Percentiles rank a stretch among this genome's conserved stretches.
These are phyloP conservation scores for Bothriochloa decipiens DNA, from an alignment of 176 grass and related monocot genomes.

Conservation along the genomic window DNA sequence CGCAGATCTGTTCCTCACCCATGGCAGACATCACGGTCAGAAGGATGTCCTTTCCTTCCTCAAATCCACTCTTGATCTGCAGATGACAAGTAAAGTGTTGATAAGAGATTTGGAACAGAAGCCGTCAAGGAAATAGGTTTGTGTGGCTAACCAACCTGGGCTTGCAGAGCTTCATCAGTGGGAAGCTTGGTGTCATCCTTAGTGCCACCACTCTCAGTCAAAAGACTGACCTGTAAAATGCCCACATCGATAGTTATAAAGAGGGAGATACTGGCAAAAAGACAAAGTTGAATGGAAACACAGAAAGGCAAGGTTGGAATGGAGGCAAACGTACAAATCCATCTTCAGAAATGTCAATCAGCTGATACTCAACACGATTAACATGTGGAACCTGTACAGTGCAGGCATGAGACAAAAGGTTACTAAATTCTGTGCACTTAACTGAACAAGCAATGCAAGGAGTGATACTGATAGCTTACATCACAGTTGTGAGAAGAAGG, in stretches of 20 bases:
- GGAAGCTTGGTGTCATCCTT: constrained; percentile 67
- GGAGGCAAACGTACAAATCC: constrained; percentile 49
- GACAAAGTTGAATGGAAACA: background rate
- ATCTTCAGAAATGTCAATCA: constrained; percentile 68
- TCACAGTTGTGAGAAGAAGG: constrained; percentile 73
- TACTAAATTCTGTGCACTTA: background rate
- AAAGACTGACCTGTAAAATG: constrained; percentile 55
- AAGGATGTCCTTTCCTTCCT: constrained; percentile 63
- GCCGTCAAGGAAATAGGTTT: background rate
- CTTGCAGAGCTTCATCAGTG: constrained; percentile 42
- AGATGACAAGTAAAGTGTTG: background rate
- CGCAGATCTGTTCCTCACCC: constrained; percentile 67
- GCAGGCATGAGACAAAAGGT: background rate
- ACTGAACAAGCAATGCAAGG: background rate
- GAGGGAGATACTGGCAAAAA: background rate
- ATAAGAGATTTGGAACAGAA: background rate
- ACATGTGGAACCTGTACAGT: constrained; percentile 48
- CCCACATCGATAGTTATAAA: background rate
- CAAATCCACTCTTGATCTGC: constrained; percentile 55
- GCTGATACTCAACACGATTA: constrained; percentile 51
- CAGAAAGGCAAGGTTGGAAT: background rate
- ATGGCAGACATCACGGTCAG: constrained; percentile 64
- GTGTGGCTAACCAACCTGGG: constrained; percentile 30
- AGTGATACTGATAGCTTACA: constrained; percentile 15
- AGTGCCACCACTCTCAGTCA: constrained; percentile 54